Conservation (phyloP, 1,139 yeast species). For the Zygoascus meyerae region DNA sequence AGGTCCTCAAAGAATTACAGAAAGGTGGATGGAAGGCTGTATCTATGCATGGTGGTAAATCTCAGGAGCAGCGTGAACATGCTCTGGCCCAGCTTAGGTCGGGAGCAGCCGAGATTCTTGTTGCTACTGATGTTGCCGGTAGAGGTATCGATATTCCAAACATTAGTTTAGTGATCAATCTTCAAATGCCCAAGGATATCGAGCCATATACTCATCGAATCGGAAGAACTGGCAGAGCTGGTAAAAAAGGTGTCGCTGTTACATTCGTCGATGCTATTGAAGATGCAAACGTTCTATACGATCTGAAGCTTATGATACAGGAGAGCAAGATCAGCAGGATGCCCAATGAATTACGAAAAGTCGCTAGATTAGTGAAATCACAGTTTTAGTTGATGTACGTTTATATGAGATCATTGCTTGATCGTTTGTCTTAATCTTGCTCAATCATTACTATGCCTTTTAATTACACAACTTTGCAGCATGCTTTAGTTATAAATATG, state of each 20-base stretch:
- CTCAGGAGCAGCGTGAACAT: slow-evolving; percentile 82
- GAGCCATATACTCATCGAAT: slow-evolving; percentile 89
- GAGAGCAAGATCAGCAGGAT: slow-evolving; percentile 43
- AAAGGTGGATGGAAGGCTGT: slow-evolving; percentile 47
- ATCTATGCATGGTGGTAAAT: slow-evolving; percentile 78
- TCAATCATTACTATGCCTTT: too few species aligned
- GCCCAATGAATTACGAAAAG: slow-evolving; percentile 11
- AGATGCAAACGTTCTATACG: slow-evolving; percentile 50
- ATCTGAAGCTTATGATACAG: slow-evolving; percentile 47
- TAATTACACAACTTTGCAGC: neutral
- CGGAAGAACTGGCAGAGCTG: slow-evolving; percentile 97
- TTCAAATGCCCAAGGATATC: slow-evolving; percentile 69
- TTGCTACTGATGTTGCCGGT: slow-evolving; percentile 83
- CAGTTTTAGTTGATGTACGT: too few species aligned
- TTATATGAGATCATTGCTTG: too few species aligned
- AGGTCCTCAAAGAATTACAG: slow-evolving; percentile 46
- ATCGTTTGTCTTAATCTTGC: too few species aligned
- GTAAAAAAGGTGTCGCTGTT: slow-evolving; percentile 65
- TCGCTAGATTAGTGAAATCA: neutral
- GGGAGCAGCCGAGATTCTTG: slow-evolving; percentile 58
- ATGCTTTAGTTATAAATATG: too few species aligned
- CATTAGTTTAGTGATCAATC: slow-evolving; percentile 79
- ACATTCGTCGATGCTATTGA: slow-evolving; percentile 60
- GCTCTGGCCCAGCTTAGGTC: slow-evolving; percentile 60
- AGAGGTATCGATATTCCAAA: slow-evolving; percentile 91